Conservation (phyloP, 129 eudicot genomes). For the Flaveria trinervia region DNA sequence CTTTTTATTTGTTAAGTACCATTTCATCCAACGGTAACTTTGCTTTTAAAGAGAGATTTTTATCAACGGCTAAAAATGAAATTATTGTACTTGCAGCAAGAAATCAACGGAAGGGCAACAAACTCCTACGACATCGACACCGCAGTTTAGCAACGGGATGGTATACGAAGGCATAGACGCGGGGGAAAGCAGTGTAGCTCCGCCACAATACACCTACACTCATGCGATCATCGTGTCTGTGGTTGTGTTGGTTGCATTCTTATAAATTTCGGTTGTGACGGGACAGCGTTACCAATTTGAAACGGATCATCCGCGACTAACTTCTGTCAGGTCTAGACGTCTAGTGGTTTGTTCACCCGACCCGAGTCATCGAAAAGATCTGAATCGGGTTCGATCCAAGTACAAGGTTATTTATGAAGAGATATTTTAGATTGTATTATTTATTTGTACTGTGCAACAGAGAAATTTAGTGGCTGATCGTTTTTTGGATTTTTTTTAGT, state of each 20-base stretch:
- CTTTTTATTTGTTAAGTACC: neutral
- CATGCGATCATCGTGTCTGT: constrained; percentile 32
- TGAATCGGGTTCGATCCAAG: constrained; percentile 9
- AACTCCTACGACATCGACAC: neutral
- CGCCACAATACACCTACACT: constrained; percentile 20
- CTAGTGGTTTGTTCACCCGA: neutral
- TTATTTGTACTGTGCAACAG: constrained; percentile 9
- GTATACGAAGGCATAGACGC: constrained; percentile 76
- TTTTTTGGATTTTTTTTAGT: neutral
- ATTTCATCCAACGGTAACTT: constrained; percentile 18
- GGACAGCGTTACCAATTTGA: neutral
- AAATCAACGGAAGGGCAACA: constrained; percentile 51
- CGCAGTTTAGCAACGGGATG: constrained; percentile 39
- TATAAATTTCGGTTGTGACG: constrained; percentile 14
- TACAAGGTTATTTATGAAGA: constrained; percentile 1
- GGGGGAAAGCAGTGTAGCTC: constrained; percentile 36
- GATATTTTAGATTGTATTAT: constrained; percentile 15
- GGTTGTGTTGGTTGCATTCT: constrained; percentile 27
- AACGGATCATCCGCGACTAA: neutral
- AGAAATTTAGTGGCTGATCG: constrained; percentile 14
- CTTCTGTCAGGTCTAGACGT: neutral
- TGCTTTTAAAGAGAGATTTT: neutral
- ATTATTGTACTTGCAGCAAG: constrained; percentile 43
- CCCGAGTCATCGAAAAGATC: constrained; percentile 39
- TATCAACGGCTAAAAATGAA: neutral